phyloP scores from a whole-genome alignment of 202 grass and related monocot genomes.

The Brachypodium distachyon region DNA sequence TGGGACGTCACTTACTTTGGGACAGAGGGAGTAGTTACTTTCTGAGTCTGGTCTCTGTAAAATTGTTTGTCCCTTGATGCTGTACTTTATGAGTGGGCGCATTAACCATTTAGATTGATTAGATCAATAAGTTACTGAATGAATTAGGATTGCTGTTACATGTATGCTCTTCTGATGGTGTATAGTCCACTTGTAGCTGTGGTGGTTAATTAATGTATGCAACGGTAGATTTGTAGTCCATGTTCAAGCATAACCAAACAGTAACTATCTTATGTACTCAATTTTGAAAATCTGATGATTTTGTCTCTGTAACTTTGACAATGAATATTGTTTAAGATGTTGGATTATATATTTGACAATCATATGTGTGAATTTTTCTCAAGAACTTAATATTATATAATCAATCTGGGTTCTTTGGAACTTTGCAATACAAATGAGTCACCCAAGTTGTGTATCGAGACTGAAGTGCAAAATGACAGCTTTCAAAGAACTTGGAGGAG shows the following conservation, averaged over 20 bases:
- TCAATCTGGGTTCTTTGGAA: background rate
- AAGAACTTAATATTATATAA: background rate
- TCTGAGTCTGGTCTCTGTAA: background rate
- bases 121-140: background rate
- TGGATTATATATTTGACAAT: background rate
- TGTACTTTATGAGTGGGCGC: background rate
- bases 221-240: background rate
- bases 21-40: background rate
- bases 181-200: background rate
- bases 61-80: background rate
- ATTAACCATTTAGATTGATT: background rate
- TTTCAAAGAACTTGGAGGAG: background rate
- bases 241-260: background rate
- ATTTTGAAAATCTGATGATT: background rate
- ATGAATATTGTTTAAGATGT: background rate
- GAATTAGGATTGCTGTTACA: background rate
- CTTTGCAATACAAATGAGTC: background rate
- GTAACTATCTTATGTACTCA: background rate
- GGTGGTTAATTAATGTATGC: background rate
- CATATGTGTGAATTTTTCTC: background rate
- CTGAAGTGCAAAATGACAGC: background rate
- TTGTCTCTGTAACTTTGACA: background rate
- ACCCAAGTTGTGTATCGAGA: background rate
- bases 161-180: background rate
- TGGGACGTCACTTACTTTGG: too few species aligned